Conservation (phyloP, 2,329 filamentous ascomycete genomes). For the Talaromyces amestolkiae region DNA sequence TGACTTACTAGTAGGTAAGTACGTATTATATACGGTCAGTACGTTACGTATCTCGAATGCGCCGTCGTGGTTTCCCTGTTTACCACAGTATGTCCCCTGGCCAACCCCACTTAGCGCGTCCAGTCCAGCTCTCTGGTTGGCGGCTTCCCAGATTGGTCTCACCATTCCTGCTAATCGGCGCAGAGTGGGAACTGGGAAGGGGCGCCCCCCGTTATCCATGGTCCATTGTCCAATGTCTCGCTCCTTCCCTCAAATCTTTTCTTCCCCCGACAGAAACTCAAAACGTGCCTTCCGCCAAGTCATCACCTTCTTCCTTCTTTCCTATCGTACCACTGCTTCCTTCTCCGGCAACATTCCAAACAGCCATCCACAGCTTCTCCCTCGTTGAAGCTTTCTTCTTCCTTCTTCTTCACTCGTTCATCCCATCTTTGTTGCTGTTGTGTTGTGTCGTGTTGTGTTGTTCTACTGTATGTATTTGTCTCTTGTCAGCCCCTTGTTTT, state of each 20-base stretch:
- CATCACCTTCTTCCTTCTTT: constrained; percentile 13
- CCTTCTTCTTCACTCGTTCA: constrained; percentile 37
- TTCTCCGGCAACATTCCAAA: constrained; percentile 15
- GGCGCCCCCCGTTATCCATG: neutral
- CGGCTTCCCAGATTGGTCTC: constrained; percentile 7
- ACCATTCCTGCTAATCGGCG: constrained; percentile 1
- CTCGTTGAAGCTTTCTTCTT: constrained; percentile 30
- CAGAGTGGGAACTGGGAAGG: neutral
- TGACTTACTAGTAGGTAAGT: too few relatives aligned
- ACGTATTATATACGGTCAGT: neutral
- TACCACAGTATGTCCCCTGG: neutral
- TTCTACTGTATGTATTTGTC: constrained; percentile 18
- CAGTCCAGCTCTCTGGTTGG: constrained; percentile 8
- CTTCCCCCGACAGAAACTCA: constrained; percentile 1
- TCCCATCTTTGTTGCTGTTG: constrained; percentile 20
- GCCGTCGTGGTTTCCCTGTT: constrained; percentile 9
- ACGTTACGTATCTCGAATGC: neutral
- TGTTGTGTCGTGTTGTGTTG: constrained; percentile 19
- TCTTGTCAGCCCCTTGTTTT: constrained; percentile 3
- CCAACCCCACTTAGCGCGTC: neutral
- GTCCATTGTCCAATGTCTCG: neutral
- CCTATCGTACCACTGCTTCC: constrained; percentile 12
- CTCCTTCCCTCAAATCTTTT: constrained; percentile 3
- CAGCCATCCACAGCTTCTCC: constrained; percentile 30
- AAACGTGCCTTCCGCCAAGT: constrained; percentile 16